Percentiles rank a stretch among this genome's conserved stretches.
phyloP scores from a whole-genome alignment of 2,329 filamentous ascomycete species.

The Sporothrix globosa region DNA sequence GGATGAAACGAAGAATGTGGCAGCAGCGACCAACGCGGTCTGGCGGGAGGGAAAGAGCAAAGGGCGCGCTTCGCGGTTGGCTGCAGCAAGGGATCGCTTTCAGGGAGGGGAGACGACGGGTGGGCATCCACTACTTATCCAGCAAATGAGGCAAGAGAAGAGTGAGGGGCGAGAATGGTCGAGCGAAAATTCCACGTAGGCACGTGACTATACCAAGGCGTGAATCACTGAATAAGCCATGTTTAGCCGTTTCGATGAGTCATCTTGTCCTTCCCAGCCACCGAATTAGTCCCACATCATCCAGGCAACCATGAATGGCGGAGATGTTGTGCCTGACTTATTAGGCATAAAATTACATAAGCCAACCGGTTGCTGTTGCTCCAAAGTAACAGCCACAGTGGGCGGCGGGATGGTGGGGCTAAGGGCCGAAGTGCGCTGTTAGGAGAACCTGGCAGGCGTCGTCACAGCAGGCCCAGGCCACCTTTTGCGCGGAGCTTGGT shows the following conservation, averaged over 20 bases:
- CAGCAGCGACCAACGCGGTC: constrained; percentile 28
- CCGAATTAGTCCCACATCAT: background rate
- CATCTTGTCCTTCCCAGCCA: constrained; percentile 6
- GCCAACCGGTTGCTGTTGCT: background rate
- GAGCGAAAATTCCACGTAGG: constrained; percentile 32
- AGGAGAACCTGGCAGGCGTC: constrained; percentile 11
- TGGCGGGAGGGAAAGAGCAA: constrained; percentile 22
- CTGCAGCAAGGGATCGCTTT: constrained; percentile 15
- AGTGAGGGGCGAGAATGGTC: background rate
- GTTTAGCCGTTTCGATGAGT: constrained; percentile 19
- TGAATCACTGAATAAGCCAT: constrained; percentile 17
- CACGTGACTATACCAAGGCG: constrained; percentile 27
- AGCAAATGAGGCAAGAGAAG: constrained; percentile 18
- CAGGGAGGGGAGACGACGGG: background rate
- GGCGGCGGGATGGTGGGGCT: constrained; percentile 27
- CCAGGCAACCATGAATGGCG: constrained; percentile 6
- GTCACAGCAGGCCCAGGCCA: constrained; percentile 23
- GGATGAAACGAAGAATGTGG: constrained; percentile 31
- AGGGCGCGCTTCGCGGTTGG: constrained; percentile 17
- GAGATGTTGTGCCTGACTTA: background rate
- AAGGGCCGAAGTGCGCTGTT: background rate
- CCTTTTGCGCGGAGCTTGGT: constrained; percentile 21
- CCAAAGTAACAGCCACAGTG: background rate
- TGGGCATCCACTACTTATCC: constrained; percentile 4
- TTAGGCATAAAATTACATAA: constrained; percentile 22